phyloP scores from a whole-genome alignment of 2,329 filamentous ascomycete genomes.

The Aspergillus sp. region DNA sequence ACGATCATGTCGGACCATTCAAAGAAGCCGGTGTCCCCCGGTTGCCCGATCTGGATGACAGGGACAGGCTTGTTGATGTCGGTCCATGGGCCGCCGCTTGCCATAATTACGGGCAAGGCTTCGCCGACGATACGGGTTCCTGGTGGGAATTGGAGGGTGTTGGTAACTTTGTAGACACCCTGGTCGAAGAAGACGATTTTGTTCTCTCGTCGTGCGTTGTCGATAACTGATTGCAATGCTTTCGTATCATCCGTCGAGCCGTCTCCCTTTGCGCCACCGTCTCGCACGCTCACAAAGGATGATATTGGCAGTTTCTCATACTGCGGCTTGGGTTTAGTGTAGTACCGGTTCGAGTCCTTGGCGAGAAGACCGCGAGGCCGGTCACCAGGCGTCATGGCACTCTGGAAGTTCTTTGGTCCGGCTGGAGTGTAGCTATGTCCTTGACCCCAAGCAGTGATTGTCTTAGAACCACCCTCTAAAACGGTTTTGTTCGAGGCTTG shows the following conservation, averaged over 20 bases:
- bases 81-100: slow-evolving; percentile 50
- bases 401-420: slow-evolving; percentile 40
- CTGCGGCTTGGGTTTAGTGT: slow-evolving; percentile 47
- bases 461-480: slow-evolving; percentile 31
- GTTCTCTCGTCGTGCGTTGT: slow-evolving; percentile 41
- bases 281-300: slow-evolving; percentile 41
- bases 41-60: slow-evolving; percentile 60
- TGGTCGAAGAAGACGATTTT: slow-evolving; percentile 53
- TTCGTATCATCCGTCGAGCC: slow-evolving; percentile 54
- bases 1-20: slow-evolving; percentile 69
- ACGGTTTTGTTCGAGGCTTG: slow-evolving; percentile 31
- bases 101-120: slow-evolving; percentile 50
- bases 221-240: slow-evolving; percentile 53
- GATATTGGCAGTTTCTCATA: slow-evolving; percentile 37
- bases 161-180: slow-evolving; percentile 46
- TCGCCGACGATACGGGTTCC: slow-evolving; percentile 51
- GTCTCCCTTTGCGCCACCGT: slow-evolving; percentile 44
- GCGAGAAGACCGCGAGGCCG: slow-evolving; percentile 41
- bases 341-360: slow-evolving; percentile 38
- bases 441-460: slow-evolving; percentile 38
- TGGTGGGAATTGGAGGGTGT: slow-evolving; percentile 43
- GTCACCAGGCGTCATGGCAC: slow-evolving; percentile 37
- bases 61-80: slow-evolving; percentile 54
- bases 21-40: slow-evolving; percentile 58
- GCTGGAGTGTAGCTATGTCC: slow-evolving; percentile 40